Conservation (phyloP, 2,329 filamentous ascomycete species). For the Penicillium sp. region DNA sequence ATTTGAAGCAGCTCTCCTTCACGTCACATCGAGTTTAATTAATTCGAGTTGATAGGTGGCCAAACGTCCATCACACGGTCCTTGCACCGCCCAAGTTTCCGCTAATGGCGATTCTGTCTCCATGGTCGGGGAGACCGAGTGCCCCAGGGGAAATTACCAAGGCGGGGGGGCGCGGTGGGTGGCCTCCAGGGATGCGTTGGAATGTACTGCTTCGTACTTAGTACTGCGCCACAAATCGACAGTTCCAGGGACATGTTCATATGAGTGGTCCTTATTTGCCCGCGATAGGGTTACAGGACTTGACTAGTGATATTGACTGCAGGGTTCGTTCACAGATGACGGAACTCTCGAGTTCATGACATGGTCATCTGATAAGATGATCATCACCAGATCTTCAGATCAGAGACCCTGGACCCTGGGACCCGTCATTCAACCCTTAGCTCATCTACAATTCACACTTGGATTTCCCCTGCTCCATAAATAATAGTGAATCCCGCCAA, state of each 20-base stretch:
- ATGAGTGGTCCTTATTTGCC: not conserved
- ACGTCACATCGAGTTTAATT: not conserved
- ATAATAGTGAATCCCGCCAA: too few species aligned
- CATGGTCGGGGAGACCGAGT: not conserved
- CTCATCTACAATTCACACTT: not conserved
- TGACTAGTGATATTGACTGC: not conserved
- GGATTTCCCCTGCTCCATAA: not conserved
- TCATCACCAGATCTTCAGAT: not conserved
- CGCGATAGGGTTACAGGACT: not conserved
- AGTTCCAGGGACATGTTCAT: not conserved
- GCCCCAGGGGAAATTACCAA: not conserved
- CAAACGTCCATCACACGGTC: not conserved
- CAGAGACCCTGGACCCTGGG: not conserved
- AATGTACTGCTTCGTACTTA: not conserved
- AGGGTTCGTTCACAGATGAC: not conserved
- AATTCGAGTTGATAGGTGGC: not conserved
- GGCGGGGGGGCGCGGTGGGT: not conserved
- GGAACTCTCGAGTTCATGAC: not conserved
- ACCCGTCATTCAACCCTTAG: not conserved
- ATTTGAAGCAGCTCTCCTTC: not conserved
- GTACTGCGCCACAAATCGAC: not conserved
- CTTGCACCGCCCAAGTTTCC: not conserved
- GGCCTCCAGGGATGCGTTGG: not conserved
- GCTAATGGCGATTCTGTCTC: not conserved
- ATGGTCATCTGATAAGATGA: not conserved